These are phyloP conservation scores for Ricinus communis DNA, from an alignment of 345 rosid species.

Conservation along the genomic window DNA sequence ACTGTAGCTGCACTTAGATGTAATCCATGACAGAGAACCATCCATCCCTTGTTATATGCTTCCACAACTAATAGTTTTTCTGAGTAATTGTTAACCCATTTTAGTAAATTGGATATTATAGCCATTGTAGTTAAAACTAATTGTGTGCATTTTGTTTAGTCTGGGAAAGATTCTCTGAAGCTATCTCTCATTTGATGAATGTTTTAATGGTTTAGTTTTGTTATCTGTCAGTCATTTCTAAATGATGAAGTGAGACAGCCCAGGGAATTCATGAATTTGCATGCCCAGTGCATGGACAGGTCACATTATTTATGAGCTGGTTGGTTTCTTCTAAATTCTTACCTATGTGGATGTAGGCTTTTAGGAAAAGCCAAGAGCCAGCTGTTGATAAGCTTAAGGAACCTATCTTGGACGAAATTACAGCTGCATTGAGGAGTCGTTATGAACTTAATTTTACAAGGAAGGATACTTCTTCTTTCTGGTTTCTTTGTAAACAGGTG, in stretches of 20 bases:
- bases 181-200: not conserved
- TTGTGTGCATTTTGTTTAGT: not conserved
- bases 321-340: not conserved
- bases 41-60: not conserved
- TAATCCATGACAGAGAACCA: no score
- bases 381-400: slow-evolving; percentile 76
- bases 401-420: slow-evolving; percentile 74
- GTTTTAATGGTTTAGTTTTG: not conserved
- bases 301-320: not conserved
- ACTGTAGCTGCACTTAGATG: not conserved
- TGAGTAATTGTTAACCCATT: not conserved
- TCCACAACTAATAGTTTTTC: not conserved
- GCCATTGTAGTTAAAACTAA: not conserved
- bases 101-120: not conserved
- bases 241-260: not conserved
- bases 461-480: slow-evolving; percentile 76
- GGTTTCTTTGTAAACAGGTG: slow-evolving; percentile 97
- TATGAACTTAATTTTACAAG: slow-evolving; percentile 62
- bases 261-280: not conserved
- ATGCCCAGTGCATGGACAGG: not conserved
- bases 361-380: slow-evolving; percentile 61
- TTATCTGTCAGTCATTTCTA: not conserved
- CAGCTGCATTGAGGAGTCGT: slow-evolving; percentile 56
- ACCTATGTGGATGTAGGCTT: slow-evolving; percentile 43
- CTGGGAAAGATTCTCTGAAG: not conserved